Base-by-base conservation (phyloP, 495 filamentous ascomycete species). In the Trichoderma orchidacearum region DNA sequence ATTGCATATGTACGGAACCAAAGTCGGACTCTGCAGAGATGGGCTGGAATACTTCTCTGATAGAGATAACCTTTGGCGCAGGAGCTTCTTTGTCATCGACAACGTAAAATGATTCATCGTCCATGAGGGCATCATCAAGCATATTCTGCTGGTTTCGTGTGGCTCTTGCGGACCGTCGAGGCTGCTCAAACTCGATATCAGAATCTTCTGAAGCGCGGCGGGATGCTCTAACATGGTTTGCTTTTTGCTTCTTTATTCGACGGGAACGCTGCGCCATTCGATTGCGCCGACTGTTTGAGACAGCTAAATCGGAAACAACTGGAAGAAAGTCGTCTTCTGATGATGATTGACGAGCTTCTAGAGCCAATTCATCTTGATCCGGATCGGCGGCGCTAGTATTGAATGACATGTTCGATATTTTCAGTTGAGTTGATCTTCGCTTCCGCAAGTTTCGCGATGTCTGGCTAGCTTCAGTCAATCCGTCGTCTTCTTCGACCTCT, bases 41-140 rank as follows among this genome's bases (percentile, higher is more conserved):
- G 13, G 67, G 67, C 55, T 81, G 68, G 65, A 90, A 95, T 0
- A 72, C 62, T 64, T 96, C 91, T 56, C 83, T 80, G 3, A 88
- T 79, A 12, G 81, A 81, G 27, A 77, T 68, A 30, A 79, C 68
- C 60, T 81, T 86, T 1, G 77, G 72, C 3, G 61, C 62, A 1
- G 59, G 66, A 11, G 61, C 62, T 25, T 75, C 67, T n/a, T 66
- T 70, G 51, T 82, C 82, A n/a, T 80, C 87, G 18, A 85, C 77
- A 17, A 85, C 60, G 30, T 77, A 75, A 41, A 70, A 72, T 1
- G 70, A 64, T 23, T 72, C 69, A 28, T 77, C 85, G 36, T 87
- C 81, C 57, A 54, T 72, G 66, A n/a, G 70, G 64, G 7, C 66
- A 6, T 58, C 68, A 61, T 94, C 89, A 53, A 73, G 70, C 76